These are phyloP conservation scores for Zasmidium cellare DNA, from an alignment of 2,329 filamentous ascomycete species.

Conservation along the genomic window DNA sequence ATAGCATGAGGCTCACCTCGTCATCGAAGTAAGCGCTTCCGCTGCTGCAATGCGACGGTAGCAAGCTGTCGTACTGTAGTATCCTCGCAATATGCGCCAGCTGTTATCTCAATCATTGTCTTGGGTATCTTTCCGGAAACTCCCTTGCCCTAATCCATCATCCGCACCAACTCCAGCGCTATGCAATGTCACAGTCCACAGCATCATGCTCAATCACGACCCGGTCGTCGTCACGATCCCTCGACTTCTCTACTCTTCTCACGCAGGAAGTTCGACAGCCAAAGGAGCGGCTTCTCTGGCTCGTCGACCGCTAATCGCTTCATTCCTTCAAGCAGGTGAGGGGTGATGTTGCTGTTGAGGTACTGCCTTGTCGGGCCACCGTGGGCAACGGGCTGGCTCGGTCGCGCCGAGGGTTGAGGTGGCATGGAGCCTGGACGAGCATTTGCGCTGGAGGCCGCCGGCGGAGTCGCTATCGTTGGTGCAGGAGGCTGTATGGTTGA, in stretches of 20 bases:
- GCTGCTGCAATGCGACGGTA: neutral
- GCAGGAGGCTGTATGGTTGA: constrained; percentile 18
- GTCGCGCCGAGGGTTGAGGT: constrained; percentile 31
- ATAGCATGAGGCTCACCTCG: neutral
- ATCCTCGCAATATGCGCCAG: neutral
- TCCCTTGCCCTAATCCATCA: constrained; percentile 1
- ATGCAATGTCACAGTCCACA: neutral
- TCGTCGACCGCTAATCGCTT: constrained; percentile 52
- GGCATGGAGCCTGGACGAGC: constrained; percentile 32
- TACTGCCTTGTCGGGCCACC: constrained; percentile 51
- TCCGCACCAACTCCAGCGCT: constrained; percentile 2
- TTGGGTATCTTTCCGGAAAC: constrained; percentile 7
- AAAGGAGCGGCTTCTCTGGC: constrained; percentile 53
- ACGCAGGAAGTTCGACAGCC: constrained; percentile 49
- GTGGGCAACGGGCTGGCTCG: constrained; percentile 44
- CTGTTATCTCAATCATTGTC: neutral
- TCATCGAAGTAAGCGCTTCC: neutral
- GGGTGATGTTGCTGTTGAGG: constrained; percentile 51
- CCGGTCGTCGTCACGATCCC: constrained; percentile 27
- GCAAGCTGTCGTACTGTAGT: neutral
- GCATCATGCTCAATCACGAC: neutral
- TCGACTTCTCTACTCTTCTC: constrained; percentile 51
- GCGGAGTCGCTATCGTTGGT: constrained; percentile 24
- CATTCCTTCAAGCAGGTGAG: constrained; percentile 53
- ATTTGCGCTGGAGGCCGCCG: constrained; percentile 20